phyloP scores from a whole-genome alignment of 1,139 yeast genomes.

The Geotrichum reessii region DNA sequence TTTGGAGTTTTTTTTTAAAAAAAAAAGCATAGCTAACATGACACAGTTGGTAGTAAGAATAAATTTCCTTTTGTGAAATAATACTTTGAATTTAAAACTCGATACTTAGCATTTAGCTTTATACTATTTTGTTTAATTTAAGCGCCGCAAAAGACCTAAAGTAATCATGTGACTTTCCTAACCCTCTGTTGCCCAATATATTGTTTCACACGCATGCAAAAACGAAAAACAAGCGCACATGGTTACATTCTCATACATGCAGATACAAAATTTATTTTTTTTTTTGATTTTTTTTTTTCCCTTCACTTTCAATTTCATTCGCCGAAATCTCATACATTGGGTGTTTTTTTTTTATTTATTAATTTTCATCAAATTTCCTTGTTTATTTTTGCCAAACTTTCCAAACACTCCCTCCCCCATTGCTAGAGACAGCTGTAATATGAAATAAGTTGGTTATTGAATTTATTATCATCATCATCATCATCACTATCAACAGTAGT shows the following conservation, averaged over 20 bases:
- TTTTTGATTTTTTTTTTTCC: neutral
- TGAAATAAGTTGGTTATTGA: neutral
- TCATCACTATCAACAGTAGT: neutral
- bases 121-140: too few species aligned
- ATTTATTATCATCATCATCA: neutral
- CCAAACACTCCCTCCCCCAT: neutral
- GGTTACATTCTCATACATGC: too few species aligned
- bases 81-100: neutral
- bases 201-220: neutral
- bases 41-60: too few species aligned
- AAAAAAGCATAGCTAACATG: too few species aligned
- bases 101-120: neutral
- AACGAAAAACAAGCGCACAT: too few species aligned
- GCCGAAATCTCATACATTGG: too few species aligned
- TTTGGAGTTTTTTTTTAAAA: too few species aligned
- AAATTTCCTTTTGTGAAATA: neutral
- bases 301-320: too few species aligned
- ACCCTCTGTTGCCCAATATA: neutral
- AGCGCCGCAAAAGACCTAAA: neutral
- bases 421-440: neutral
- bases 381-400: neutral
- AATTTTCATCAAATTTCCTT: neutral
- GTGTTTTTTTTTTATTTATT: neutral
- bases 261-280: neutral
- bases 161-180: neutral